Conservation (phyloP, 257 asterid species). For the Apocynum venetum region DNA sequence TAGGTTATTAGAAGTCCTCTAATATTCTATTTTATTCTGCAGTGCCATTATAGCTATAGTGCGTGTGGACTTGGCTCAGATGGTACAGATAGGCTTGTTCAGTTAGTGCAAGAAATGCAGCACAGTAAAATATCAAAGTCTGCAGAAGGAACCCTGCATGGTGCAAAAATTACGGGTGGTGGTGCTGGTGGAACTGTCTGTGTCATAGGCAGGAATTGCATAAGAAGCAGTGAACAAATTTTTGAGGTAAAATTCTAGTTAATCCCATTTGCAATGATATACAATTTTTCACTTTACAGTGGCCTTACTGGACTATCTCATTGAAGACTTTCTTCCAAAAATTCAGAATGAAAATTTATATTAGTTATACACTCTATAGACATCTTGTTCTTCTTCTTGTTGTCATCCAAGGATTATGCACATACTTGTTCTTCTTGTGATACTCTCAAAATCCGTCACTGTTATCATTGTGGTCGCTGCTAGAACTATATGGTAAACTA, state of each 20-base stretch:
- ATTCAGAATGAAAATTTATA: background rate
- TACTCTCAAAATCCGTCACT: too few relatives aligned
- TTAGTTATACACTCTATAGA: too few relatives aligned
- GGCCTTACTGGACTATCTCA: too few relatives aligned
- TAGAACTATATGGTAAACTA: background rate
- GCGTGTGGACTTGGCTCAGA: constrained; percentile 95
- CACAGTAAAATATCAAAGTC: constrained; percentile 55
- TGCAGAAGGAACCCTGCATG: constrained; percentile 76
- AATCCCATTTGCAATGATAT: background rate
- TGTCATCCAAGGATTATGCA: too few relatives aligned
- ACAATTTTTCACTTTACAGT: background rate
- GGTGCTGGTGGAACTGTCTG: constrained; percentile 97
- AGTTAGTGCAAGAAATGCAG: constrained; percentile 87
- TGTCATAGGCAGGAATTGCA: constrained; percentile 70
- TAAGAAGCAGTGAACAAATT: constrained; percentile 72
- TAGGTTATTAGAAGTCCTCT: background rate
- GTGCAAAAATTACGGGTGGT: constrained; percentile 94
- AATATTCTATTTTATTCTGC: constrained; percentile 14
- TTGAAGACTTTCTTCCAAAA: background rate
- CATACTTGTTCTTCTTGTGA: background rate
- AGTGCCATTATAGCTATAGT: constrained; percentile 96
- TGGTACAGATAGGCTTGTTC: constrained; percentile 85
- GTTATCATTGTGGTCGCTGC: background rate
- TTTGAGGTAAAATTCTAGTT: constrained; percentile 44
- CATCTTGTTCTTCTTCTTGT: too few relatives aligned